Evolutionary conservation across 202 grass and related monocot species (phyloP).

Genomic region (Panicum hallii): DNA sequence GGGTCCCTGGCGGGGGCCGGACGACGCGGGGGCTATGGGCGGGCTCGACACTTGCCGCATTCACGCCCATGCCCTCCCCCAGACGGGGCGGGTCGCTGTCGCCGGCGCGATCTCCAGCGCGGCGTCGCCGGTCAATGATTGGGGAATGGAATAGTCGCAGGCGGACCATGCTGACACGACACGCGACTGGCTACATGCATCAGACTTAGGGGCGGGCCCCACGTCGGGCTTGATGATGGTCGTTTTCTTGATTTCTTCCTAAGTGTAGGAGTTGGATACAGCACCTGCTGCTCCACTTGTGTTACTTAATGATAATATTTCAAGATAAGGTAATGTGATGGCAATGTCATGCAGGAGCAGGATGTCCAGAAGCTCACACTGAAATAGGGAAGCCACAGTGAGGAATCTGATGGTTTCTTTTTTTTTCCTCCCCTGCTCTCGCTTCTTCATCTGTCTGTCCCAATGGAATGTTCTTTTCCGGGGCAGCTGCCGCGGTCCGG

Average conservation of each 20-base stretch:
- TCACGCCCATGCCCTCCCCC: conserved; percentile 35
- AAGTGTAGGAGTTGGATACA: neutral
- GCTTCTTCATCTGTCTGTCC: neutral
- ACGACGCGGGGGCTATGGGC: neutral
- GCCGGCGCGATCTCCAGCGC: neutral
- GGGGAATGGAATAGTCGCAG: conserved; percentile 4
- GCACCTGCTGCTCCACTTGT: neutral
- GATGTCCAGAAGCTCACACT: neutral
- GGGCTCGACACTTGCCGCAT: conserved; percentile 15
- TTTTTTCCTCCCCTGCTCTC: no score
- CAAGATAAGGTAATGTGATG: neutral
- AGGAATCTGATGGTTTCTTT: neutral
- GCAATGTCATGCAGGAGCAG: neutral
- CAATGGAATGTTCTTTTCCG: conserved; percentile 24
- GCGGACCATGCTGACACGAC: neutral
- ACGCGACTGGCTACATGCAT: neutral
- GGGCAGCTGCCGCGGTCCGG: conserved; percentile 20
- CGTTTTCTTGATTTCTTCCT: neutral
- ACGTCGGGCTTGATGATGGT: neutral
- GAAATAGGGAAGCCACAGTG: neutral
- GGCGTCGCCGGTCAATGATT: conserved; percentile 41
- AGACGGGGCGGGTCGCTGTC: neutral
- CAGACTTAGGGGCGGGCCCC: neutral
- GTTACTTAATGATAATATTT: neutral
- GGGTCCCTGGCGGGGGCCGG: neutral